These are phyloP conservation scores for Pharnaceum exiguum DNA, from an alignment of 148 eudicot genomes.

Conservation along the genomic window DNA sequence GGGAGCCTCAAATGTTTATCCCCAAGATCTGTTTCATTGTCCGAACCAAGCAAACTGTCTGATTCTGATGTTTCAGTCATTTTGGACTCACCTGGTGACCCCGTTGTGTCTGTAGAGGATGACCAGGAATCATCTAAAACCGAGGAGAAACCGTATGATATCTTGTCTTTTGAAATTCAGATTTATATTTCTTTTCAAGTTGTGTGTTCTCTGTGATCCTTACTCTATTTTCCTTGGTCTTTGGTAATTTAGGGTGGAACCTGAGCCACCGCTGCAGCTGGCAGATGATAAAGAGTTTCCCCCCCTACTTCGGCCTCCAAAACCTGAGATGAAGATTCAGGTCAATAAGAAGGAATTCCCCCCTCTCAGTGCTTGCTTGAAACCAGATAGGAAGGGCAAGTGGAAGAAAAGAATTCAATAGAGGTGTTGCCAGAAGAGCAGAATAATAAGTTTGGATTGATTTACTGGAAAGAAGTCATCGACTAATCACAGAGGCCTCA, in stretches of 20 bases:
- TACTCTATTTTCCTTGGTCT: background rate
- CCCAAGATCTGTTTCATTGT: constrained; percentile 13
- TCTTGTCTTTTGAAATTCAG: background rate
- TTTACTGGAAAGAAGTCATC: no score
- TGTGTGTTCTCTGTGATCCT: background rate
- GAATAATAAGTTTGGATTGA: background rate
- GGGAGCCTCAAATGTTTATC: constrained; percentile 20
- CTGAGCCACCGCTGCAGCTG: constrained; percentile 19
- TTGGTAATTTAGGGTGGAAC: constrained; percentile 22
- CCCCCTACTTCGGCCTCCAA: constrained; percentile 9
- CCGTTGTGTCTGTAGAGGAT: background rate
- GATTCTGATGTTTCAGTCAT: constrained; percentile 16
- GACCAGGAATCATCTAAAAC: constrained; percentile 11
- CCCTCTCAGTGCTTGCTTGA: constrained; percentile 15
- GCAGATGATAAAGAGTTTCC: constrained; percentile 29
- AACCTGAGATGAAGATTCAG: constrained; percentile 10
- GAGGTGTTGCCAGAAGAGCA: background rate
- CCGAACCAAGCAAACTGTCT: constrained; percentile 22
- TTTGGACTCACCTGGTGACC: constrained; percentile 16
- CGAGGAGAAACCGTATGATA: constrained; percentile 23
- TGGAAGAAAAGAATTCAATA: constrained; percentile 1
- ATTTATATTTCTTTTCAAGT: background rate
- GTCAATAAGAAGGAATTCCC: constrained; percentile 32
- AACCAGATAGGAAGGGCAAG: constrained; percentile 5
- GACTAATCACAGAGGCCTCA: no score